Base-by-base conservation (phyloP, 2,329 filamentous ascomycete species). In the Venturia asperata region DNA sequence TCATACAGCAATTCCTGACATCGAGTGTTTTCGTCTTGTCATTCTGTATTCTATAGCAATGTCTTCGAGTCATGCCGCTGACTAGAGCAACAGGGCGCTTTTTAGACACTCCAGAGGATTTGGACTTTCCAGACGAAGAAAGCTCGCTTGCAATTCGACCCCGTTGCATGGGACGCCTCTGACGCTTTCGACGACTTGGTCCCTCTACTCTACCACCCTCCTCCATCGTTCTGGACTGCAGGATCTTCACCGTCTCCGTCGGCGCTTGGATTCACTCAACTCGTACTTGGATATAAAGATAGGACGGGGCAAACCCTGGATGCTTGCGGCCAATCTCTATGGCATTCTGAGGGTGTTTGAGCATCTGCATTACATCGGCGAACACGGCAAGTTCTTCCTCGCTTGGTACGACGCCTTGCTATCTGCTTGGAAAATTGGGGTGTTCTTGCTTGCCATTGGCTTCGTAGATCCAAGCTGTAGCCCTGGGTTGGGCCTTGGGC, bases 1-100 rank as follows among this genome's bases (percentile, higher is more conserved):
- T 34, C 27, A 15, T 19, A 34, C 47, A 34, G 5, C 49, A 27
- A 9, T 56, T 34, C 27, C 52, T 19, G 39, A 41, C 47, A 3
- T 10, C 21, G 47, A 47, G 47, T 49, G n/a, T 49, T 49, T 49
- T 49, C 47, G 47, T 49, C 47, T 49, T 21, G 19, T 49, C 47
- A 47, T 9, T 27, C 21, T n/a, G 21, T 13, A 7, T 56, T 11
- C 49, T 34, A 17, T 34, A 6, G 49, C 49, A 30, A 19, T 34
- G 6, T 34, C 30, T 34, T 3, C 3, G 30, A 34, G 15, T n/a
- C 27, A 37, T 56, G 52, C 34, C 52, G 52, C 52, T 56, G 30
- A 56, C 52, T n/a, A 37, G 1, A 56, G 19, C 15, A 37, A 1
- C 11, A 56, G 52, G 37, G 17, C 30, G 17, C 52, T 37, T 27